Evolutionary conservation across 306 rosid genomes (phyloP), one percentile per base, ranked within the genome.

Genomic region (Echinosophora koreensis): DNA sequence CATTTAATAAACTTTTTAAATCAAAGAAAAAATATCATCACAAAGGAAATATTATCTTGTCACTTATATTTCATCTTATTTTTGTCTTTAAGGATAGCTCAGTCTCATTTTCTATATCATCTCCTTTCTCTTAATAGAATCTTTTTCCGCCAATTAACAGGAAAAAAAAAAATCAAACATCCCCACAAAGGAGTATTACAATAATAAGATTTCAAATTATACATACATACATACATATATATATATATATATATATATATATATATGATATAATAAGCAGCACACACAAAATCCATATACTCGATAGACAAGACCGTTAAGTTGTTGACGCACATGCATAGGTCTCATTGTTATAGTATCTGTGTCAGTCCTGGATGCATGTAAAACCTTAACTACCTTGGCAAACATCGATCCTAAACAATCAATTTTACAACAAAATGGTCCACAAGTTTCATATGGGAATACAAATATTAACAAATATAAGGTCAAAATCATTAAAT

Each of bases 401-500:
- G 55, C 50, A 16, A 49, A 47, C 28, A 69, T n/a, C 18, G 34
- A 71, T 18, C 55, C 64, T 44, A 64, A 72, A 47, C 66, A 66
- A 77, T 72, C 49, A 71, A 39, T n/a, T 77, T 82, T 38, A 64
- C n/a, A 71, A 72, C 74, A 69, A 47, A 58, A 44, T 63, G 59
- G 58, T 18, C 14, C 57, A 27, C 47, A 47, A 71, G 64, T 32
- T 65, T 30, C 69, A 55, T 35, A 41, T 16, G 81, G 54, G 18
- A 51, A 14, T 27, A 74, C 37, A 22, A 42, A 51, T 68, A 56
- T 80, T 59, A 70, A 77, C 69, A 63, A 70, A 74, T 55, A 79
- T 37, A 41, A 64, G 79, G 41, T 71, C 28, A 71, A 34, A 27
- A 62, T 51, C 69, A 59, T 51, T 18, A 30, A 69, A 46, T n/a